Base-by-base conservation (phyloP, 208 protist species). In the Angomonas desouzai region DNA sequence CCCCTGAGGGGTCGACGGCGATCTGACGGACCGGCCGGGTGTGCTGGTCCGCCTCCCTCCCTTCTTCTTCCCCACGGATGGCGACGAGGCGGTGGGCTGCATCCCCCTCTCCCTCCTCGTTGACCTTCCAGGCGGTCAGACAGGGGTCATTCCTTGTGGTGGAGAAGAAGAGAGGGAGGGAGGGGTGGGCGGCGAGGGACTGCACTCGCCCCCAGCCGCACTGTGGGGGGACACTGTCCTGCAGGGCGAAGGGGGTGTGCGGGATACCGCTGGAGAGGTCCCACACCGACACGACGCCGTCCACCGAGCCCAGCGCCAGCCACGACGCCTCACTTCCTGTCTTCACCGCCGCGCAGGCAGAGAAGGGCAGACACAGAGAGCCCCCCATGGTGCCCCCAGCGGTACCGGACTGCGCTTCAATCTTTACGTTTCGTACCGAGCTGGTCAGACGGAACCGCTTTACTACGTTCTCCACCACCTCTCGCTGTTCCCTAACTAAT, bases 231-330 rank as follows among this genome's bases (percentile, higher is more conserved):
- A 77, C 85, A 22, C 63, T 89, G 20, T 75, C 77, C 1, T 70
- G 61, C 40, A 79, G 88, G 34, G 47, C 48, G 18, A 85, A 13
- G n/a, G 45, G 45, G 9, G 45, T 40, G 62, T 20, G 88, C 74
- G 0, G 33, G 47, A 72, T 82, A 89, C 11, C 47, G 57, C 30
- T 66, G 45, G 28, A n/a, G 22, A 30, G 72, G 40, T 91, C 76
- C 87, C 89, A 95, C 29, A 93, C 27, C 13, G 86, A 89, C n/a
- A 93, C 49, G n/a, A 95, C 40, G 1, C 89, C 89, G 28, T 92
- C 86, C 3, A 81, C 85, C 1, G 84, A 66, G 1, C 89, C 89
- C 0, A 85, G 92, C 53, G 87, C 51, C 32, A 33, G 7, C 32
- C 28, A 10, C 10, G 28, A 55, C 1, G 36, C 27, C 16, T 61